phyloP scores from a whole-genome alignment of 768 basidiomycete species.

The Boletus pseudo-olivaceus region DNA sequence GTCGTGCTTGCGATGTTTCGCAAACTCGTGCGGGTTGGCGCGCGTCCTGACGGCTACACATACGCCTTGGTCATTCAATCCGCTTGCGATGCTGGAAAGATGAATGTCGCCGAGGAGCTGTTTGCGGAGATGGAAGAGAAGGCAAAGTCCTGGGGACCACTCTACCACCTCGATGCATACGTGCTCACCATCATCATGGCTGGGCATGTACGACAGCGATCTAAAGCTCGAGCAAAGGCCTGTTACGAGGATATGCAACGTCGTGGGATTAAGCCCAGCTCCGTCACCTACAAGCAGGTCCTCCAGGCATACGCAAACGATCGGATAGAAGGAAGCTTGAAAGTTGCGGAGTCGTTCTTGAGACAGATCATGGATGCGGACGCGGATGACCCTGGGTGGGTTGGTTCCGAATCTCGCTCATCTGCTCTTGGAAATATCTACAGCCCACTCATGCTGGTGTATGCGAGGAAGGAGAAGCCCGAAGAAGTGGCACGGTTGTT shows the following conservation, averaged over 20 bases:
- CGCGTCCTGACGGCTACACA: slow-evolving; percentile 59
- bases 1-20: slow-evolving; percentile 61
- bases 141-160: slow-evolving; percentile 32
- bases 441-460: slow-evolving; percentile 56
- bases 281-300: slow-evolving; percentile 67
- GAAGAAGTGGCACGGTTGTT: slow-evolving; percentile 58
- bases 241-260: slow-evolving; percentile 70
- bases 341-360: slow-evolving; percentile 66
- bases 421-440: slow-evolving; percentile 53
- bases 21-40: slow-evolving; percentile 44
- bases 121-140: slow-evolving; percentile 63
- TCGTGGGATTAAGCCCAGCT: slow-evolving; percentile 61
- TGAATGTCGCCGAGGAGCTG: slow-evolving; percentile 63
- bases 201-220: slow-evolving; percentile 58
- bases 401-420: slow-evolving; percentile 36
- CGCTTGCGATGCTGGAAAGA: slow-evolving; percentile 67
- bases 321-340: slow-evolving; percentile 45
- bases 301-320: slow-evolving; percentile 58
- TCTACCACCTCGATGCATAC: slow-evolving; percentile 49
- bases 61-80: slow-evolving; percentile 78
- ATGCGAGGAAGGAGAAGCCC: slow-evolving; percentile 40
- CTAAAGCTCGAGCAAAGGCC: slow-evolving; percentile 52
- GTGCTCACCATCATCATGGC: slow-evolving; percentile 73
- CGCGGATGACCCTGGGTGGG: slow-evolving; percentile 37
- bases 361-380: slow-evolving; percentile 42